A percentile compares a stretch with the other conserved stretches of the same genome.
phyloP scores from a whole-genome alignment of 768 basidiomycete genomes.

The Lentinula aciculospora region DNA sequence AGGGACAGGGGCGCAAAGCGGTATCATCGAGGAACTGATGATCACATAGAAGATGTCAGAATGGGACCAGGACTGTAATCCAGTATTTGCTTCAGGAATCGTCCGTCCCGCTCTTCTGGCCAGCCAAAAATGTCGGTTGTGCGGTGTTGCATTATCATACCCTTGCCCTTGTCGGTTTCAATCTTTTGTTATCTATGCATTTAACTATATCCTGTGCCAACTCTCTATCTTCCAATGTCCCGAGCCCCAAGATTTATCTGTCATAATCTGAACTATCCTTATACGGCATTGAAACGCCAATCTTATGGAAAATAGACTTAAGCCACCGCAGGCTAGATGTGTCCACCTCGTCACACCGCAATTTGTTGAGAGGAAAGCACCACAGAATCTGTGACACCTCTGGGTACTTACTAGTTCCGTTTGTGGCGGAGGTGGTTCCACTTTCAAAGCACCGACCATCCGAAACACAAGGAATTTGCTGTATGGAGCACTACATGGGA shows the following conservation, averaged over 20 bases:
- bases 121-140: neutral
- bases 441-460: neutral
- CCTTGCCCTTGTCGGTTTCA: neutral
- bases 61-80: conserved; percentile 18
- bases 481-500: neutral
- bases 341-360: neutral
- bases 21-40: conserved; percentile 45
- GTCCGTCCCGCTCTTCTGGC: neutral
- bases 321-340: neutral
- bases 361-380: neutral
- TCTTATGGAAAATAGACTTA: neutral
- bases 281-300: neutral
- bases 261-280: neutral
- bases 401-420: neutral
- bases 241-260: too few species aligned
- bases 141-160: neutral
- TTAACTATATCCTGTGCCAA: neutral
- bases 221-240: neutral
- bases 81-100: neutral
- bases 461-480: neutral
- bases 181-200: neutral
- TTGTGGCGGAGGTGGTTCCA: neutral
- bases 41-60: conserved; percentile 26
- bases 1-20: conserved; percentile 52
- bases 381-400: neutral